Conservation (phyloP, 2,329 filamentous ascomycete genomes). For the Aspergillus melleus region DNA sequence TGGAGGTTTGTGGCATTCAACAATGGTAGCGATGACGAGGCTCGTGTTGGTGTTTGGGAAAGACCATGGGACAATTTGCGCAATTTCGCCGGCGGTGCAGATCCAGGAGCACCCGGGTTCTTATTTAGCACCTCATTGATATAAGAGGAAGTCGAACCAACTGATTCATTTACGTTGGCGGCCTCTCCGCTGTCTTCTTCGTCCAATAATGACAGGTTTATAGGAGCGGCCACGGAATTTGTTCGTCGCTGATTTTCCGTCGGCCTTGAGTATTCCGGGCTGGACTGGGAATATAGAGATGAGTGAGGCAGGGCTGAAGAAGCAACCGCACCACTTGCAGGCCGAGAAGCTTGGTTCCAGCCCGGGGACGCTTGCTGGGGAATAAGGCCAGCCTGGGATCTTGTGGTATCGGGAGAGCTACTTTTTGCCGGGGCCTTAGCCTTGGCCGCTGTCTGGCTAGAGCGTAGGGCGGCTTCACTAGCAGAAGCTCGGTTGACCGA, state of each 20-base stretch:
- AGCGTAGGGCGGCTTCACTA: slow-evolving; percentile 29
- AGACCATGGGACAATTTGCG: slow-evolving; percentile 36
- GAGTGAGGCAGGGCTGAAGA: slow-evolving; percentile 26
- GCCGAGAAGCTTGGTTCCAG: slow-evolving; percentile 38
- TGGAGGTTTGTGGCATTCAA: slow-evolving; percentile 34
- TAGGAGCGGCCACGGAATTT: slow-evolving; percentile 45
- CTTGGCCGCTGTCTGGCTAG: slow-evolving; percentile 30
- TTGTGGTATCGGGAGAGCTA: slow-evolving; percentile 36
- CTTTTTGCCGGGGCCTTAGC: slow-evolving; percentile 32
- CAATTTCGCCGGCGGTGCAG: slow-evolving; percentile 40
- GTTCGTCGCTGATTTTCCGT: slow-evolving; percentile 38
- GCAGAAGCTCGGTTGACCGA: slow-evolving; percentile 34
- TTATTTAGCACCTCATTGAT: slow-evolving; percentile 29
- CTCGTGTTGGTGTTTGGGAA: slow-evolving; percentile 30
- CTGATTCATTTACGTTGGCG: slow-evolving; percentile 23
- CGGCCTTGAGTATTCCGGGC: slow-evolving; percentile 51
- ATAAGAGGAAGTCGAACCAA: slow-evolving; percentile 22
- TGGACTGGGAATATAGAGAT: slow-evolving; percentile 53
- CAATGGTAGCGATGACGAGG: slow-evolving; percentile 34
- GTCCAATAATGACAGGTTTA: slow-evolving; percentile 58
- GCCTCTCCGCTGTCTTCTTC: slow-evolving; percentile 55
- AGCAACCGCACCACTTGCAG: slow-evolving; percentile 19
- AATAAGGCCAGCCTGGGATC: slow-evolving; percentile 28
- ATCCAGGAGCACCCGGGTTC: slow-evolving; percentile 27
- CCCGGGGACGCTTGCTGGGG: slow-evolving; percentile 32